Evolutionary conservation across 164 flowering plant species (phyloP), one percentile per base, ranked within the genome.

Genomic region (Buxus sempervirens): DNA sequence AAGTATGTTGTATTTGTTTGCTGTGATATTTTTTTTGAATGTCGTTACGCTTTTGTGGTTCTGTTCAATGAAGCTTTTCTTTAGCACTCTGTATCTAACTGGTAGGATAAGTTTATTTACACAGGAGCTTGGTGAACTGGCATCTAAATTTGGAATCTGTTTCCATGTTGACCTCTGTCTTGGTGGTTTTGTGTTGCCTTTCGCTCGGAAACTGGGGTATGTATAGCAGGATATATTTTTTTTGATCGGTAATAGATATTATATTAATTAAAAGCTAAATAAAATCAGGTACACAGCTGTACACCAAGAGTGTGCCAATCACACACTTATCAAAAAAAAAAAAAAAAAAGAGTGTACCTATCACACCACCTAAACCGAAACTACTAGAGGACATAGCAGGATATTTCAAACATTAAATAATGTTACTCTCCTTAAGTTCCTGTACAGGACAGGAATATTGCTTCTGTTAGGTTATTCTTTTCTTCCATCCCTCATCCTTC

Each of bases 91-190:
- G 14, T 45, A 10, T 15, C 51, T 10, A 45, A 15, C 51, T 45
- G 65, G 20, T 28, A 24, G 16, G 64, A 45, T 57, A 49, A 48
- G 38, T 42, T 65, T 27, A n/a, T 53, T 61, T 57, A 65, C 80
- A 71, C 78, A 90, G 98, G 98, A 90, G 74, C 98, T 93, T 73
- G 99, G 97, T 68, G 86, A 81, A 76, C 70, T 95, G 82, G 97
- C 99, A 60, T 74, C 76, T 57, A 81, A 75, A n/a, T 78, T 54
- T 62, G 91, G 86, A 51, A 85, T 92, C 38, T 95, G 99, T 79
- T 78, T 91, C 38, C 99, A 95, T 84, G 97, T 92, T 38, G 98
- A 94, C 73, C 96, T 94, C 41, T 95, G 99, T 74, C 97, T 95
- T 71, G 99, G 99, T 68, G 99, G 99, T 26, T 92, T 90, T 72